These are phyloP conservation scores for Tympanopsis confertula DNA, from an alignment of 2,329 filamentous ascomycete species.

Conservation along the genomic window DNA sequence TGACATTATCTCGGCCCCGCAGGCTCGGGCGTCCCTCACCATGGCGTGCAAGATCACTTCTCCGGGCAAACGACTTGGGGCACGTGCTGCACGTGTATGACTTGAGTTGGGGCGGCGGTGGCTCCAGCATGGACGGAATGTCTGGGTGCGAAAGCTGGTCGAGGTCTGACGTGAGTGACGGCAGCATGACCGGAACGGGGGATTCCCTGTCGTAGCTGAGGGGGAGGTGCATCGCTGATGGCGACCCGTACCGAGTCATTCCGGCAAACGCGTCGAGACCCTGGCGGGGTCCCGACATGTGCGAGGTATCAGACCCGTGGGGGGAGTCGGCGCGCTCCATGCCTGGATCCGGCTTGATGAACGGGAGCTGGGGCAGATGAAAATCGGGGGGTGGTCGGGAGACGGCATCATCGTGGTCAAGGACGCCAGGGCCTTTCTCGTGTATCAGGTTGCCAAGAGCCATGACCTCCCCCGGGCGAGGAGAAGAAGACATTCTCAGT, in stretches of 20 bases:
- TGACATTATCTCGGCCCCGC: not conserved
- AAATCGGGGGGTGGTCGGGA: constrained; percentile 15
- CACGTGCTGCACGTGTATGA: constrained; percentile 85
- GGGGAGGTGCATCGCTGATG: not conserved
- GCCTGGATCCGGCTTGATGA: not conserved
- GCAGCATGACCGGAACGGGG: not conserved
- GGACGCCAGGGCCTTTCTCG: constrained; percentile 27
- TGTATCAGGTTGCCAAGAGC: constrained; percentile 41
- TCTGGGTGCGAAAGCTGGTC: constrained; percentile 1
- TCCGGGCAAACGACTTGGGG: constrained; percentile 78
- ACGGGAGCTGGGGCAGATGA: not conserved
- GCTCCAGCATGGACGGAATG: constrained; percentile 14
- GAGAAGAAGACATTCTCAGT: constrained; percentile 29
- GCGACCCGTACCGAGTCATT: not conserved
- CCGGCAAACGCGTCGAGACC: not conserved
- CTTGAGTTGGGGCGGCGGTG: constrained; percentile 32
- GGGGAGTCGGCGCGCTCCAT: constrained; percentile 32
- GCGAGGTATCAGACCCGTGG: constrained; percentile 47
- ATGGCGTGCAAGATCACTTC: constrained; percentile 88
- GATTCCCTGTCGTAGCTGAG: not conserved
- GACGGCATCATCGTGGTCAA: constrained; percentile 14
- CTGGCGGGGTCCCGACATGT: constrained; percentile 33
- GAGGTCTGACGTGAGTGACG: not conserved
- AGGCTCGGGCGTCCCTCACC: constrained; percentile 44
- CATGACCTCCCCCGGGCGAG: constrained; percentile 31